A percentile compares a stretch with the other conserved stretches of the same genome.
Conservation (phyloP, 805 yeast species). For the Teunomyces gatunensis region DNA sequence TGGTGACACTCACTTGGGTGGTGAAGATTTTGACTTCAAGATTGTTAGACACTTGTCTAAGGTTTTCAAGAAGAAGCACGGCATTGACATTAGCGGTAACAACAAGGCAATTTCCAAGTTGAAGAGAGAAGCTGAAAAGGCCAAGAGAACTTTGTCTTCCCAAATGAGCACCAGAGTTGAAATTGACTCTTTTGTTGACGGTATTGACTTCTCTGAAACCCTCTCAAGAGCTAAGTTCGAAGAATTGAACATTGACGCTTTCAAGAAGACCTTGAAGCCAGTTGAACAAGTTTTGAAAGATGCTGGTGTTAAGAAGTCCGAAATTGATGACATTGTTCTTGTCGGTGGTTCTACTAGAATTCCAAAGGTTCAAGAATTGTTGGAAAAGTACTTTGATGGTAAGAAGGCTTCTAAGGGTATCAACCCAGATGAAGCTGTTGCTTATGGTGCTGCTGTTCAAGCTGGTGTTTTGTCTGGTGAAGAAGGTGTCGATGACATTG, state of each 20-base stretch:
- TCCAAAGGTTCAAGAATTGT: conserved; percentile 49
- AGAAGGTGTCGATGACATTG: conserved; percentile 94
- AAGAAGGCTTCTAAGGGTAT: conserved; percentile 49
- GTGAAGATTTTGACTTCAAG: conserved; percentile 49
- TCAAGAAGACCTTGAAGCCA: conserved; percentile 46
- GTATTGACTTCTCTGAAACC: conserved; percentile 47
- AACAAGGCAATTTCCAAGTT: conserved; percentile 44
- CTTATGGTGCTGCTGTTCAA: conserved; percentile 89
- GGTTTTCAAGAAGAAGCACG: conserved; percentile 46
- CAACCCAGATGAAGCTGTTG: conserved; percentile 51
- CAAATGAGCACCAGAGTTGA: conserved; percentile 43
- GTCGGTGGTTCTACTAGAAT: conserved; percentile 53
- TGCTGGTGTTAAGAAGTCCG: conserved; percentile 44
- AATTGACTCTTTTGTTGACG: conserved; percentile 48
- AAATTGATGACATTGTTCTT: conserved; percentile 45
- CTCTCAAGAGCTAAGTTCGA: conserved; percentile 48
- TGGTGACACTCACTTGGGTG: conserved; percentile 53
- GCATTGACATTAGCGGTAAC: conserved; percentile 39
- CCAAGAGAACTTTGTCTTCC: conserved; percentile 47
- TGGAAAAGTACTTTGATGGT: conserved; percentile 45
- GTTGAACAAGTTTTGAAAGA: conserved; percentile 47
- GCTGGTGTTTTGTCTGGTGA: conserved; percentile 97
- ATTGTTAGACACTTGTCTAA: conserved; percentile 41
- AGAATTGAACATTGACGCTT: conserved; percentile 45
- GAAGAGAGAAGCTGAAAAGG: conserved; percentile 50